Percentiles rank a stretch among this genome's conserved stretches.
Conservation (phyloP, 345 rosid genomes). For the Citrus trifoliata region DNA sequence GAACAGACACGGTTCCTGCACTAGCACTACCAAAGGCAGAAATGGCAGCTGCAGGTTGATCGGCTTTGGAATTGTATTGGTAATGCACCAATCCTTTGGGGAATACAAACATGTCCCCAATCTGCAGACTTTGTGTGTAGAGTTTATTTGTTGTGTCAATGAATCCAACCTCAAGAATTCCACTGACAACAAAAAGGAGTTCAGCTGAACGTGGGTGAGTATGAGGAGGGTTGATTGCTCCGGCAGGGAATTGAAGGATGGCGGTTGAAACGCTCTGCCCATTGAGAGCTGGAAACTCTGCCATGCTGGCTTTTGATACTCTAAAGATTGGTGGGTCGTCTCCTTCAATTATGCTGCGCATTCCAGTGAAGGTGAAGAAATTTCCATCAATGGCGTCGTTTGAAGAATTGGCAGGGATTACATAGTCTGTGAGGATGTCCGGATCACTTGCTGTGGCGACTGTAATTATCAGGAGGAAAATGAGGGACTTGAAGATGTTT, state of each 20-base stretch:
- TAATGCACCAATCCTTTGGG: slow-evolving; percentile 17
- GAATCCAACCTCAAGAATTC: not conserved
- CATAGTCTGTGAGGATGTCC: not conserved
- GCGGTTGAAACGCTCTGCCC: slow-evolving; percentile 16
- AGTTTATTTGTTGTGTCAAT: not conserved
- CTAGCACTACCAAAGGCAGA: slow-evolving; percentile 17
- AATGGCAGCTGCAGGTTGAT: not conserved
- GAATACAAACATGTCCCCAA: slow-evolving; percentile 19
- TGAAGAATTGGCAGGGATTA: not conserved
- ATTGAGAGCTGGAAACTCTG: not conserved
- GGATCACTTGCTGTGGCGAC: slow-evolving; percentile 2
- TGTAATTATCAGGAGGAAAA: not conserved
- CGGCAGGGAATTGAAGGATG: not conserved
- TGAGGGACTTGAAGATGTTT: not conserved
- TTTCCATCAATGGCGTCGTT: not conserved
- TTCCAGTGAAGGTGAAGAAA: slow-evolving; percentile 17
- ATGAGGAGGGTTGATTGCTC: slow-evolving; percentile 8
- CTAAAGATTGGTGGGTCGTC: not conserved
- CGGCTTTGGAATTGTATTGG: not conserved
- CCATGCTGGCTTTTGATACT: not conserved
- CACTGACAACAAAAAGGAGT: slow-evolving; percentile 9
- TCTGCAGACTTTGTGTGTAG: not conserved
- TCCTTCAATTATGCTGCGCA: not conserved
- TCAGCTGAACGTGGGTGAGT: slow-evolving; percentile 11
- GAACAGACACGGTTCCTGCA: slow-evolving; percentile 18